A percentile compares a stretch with the other conserved stretches of the same genome.
These are phyloP conservation scores for Strobilomyces echinocephalus DNA, from an alignment of 768 basidiomycete genomes.

Conservation along the genomic window DNA sequence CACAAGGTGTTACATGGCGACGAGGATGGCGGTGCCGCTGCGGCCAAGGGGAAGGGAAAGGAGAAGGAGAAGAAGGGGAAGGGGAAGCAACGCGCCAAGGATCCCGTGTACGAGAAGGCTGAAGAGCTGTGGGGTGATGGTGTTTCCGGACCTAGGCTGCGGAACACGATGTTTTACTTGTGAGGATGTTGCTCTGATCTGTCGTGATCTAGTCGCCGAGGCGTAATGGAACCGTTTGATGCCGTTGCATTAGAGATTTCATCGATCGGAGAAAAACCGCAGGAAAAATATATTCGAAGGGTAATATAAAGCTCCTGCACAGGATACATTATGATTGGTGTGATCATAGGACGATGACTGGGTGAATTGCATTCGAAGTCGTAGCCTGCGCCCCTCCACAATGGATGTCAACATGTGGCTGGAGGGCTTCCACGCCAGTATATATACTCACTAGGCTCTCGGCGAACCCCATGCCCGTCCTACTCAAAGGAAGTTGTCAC, in stretches of 20 bases:
- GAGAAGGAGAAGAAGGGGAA: slow-evolving; percentile 22
- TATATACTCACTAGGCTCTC: neutral
- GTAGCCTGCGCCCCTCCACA: too few relatives aligned
- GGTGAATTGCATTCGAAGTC: too few relatives aligned
- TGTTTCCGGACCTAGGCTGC: slow-evolving; percentile 44
- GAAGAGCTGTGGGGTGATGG: slow-evolving; percentile 51
- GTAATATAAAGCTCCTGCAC: too few relatives aligned
- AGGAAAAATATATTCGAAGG: neutral
- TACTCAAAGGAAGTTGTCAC: slow-evolving; percentile 40
- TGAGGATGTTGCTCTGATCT: neutral
- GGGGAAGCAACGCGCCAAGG: slow-evolving; percentile 30
- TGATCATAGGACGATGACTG: too few relatives aligned
- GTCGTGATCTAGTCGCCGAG: neutral
- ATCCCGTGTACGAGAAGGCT: slow-evolving; percentile 50
- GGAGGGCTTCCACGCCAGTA: neutral
- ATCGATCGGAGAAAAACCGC: neutral
- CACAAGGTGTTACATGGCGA: slow-evolving; percentile 38
- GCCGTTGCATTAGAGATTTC: too few relatives aligned
- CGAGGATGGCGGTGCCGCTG: slow-evolving; percentile 6
- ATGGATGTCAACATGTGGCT: neutral
- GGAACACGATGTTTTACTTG: slow-evolving; percentile 72
- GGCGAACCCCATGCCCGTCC: slow-evolving; percentile 41
- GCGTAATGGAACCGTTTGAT: neutral
- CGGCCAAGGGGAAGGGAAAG: slow-evolving; percentile 27
- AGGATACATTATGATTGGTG: too few relatives aligned